Base-by-base conservation (phyloP, 2,329 filamentous ascomycete species). In the Aspergillus fumigatiaffinis region DNA sequence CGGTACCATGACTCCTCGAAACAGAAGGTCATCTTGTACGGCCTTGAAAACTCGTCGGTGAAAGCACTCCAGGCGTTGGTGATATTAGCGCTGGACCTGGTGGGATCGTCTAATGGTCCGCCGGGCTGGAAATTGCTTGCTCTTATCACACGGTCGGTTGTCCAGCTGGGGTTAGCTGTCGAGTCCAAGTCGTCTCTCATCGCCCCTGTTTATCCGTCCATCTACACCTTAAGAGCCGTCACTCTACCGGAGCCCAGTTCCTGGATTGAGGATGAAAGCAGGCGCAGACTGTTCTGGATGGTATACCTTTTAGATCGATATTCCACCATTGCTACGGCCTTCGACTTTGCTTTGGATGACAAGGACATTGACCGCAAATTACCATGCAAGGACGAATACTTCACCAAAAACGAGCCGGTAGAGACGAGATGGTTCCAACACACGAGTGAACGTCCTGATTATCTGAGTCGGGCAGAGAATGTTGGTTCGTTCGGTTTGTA, bases 51-150 rank as follows among this genome's bases (percentile, higher is more conserved):
- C 65, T 92, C 91, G 12, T 94, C 91, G 0, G 91, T 96, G 57
- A 93, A 92, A 71, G 87, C 91, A 1, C 79, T 96, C 4, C 91
- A 96, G 70, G 92, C 92, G 4, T 79, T 96, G 6, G 90, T 96
- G 1, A 94, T 96, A 51, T 79, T 96, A 4, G 90, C 92, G 0
- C 77, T 96, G 10, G 92, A 96, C 68, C 82, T 96, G 25, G 88
- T 91, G 32, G 92, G 92, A 8, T 90, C 85, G 65, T 92, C 91
- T 41, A 96, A 96, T 70, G 92, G 92, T 0, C 92, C 92, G 2
- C 91, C 92, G 0, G 92, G 91, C 2, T 96, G 92, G 92, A 96
- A 96, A 68, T 82, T 96, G 57, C 85, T 96, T 73, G 92, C 92
- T 6, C 77, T 96, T 52, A 95, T 96, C 60, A 92, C 91, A 1